These are phyloP conservation scores for Thalia dealbata DNA, from an alignment of 176 grass and related monocot genomes.

Conservation along the genomic window DNA sequence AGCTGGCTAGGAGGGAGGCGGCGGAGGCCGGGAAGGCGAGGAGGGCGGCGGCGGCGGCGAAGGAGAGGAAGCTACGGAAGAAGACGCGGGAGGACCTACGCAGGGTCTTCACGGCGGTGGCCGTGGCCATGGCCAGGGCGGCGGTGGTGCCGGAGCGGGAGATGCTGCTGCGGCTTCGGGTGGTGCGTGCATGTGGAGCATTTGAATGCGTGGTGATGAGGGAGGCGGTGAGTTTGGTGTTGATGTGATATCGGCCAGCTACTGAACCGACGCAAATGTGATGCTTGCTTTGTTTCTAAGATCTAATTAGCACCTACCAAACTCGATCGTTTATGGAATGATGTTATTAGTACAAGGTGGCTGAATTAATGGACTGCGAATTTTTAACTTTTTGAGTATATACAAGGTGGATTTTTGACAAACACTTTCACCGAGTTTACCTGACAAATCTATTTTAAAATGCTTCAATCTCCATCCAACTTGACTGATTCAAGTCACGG, in stretches of 20 bases:
- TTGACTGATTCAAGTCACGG: too few species aligned
- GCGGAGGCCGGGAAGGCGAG: conserved; percentile 66
- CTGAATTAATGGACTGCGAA: too few species aligned
- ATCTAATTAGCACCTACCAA: too few species aligned
- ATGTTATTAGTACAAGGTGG: too few species aligned
- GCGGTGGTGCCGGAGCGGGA: too few species aligned
- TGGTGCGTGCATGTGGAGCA: background rate
- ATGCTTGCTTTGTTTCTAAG: background rate
- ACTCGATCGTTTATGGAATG: too few species aligned
- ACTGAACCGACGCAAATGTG: background rate
- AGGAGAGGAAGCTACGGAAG: conserved; percentile 61
- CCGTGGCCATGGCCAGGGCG: conserved; percentile 22
- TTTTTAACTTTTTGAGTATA: too few species aligned
- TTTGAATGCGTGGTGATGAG: background rate
- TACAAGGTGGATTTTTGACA: too few species aligned
- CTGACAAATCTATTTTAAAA: too few species aligned
- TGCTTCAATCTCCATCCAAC: too few species aligned
- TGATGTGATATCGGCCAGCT: background rate
- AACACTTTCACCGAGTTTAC: too few species aligned
- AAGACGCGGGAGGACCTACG: conserved; percentile 38
- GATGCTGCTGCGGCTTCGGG: background rate
- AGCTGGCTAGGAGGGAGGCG: conserved; percentile 42
- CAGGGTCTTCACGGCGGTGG: conserved; percentile 40
- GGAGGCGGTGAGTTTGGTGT: background rate
- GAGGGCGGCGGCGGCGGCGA: conserved; percentile 58